Conservation (phyloP, 2,329 filamentous ascomycete genomes). For the Zarea fungicola region DNA sequence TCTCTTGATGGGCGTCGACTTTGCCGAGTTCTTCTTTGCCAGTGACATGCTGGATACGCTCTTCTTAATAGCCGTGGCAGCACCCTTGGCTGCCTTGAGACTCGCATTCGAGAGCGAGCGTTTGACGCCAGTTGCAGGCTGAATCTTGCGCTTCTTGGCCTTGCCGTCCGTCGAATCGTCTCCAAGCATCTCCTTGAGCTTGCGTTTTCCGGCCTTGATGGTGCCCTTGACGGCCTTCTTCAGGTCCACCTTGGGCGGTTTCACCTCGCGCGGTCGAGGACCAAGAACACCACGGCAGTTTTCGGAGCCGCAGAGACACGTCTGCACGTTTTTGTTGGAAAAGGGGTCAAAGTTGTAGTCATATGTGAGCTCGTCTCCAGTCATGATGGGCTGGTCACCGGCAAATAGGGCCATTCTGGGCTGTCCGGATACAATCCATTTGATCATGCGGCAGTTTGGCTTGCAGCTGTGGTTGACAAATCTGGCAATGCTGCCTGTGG, state of each 20-base stretch:
- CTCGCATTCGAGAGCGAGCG: conserved; percentile 29
- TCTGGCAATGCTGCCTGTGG: conserved; percentile 88
- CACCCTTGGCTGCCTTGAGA: conserved; percentile 32
- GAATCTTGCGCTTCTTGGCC: conserved; percentile 42
- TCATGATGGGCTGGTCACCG: conserved; percentile 82
- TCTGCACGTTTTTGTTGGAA: conserved; percentile 63
- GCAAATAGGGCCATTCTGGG: conserved; percentile 96
- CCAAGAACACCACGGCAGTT: conserved; percentile 62
- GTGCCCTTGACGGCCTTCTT: conserved; percentile 35
- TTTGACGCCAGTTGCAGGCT: conserved; percentile 29
- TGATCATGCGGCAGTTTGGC: conserved; percentile 96
- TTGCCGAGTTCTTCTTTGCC: conserved; percentile 24
- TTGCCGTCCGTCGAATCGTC: conserved; percentile 39
- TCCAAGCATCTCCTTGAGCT: conserved; percentile 48
- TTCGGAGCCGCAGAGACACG: conserved; percentile 56
- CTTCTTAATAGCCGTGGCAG: conserved; percentile 33
- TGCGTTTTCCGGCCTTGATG: conserved; percentile 49
- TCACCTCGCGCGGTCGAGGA: conserved; percentile 54
- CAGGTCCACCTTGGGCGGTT: conserved; percentile 40
- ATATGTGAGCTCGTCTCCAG: conserved; percentile 93
- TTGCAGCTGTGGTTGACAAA: conserved; percentile 98
- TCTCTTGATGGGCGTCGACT: conserved; percentile 21
- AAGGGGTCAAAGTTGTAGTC: conserved; percentile 75
- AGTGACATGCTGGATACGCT: conserved; percentile 28
- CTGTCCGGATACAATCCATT: conserved; percentile 91